These are phyloP conservation scores for Iris pallida DNA, from an alignment of 116 monocot species.

Conservation along the genomic window DNA sequence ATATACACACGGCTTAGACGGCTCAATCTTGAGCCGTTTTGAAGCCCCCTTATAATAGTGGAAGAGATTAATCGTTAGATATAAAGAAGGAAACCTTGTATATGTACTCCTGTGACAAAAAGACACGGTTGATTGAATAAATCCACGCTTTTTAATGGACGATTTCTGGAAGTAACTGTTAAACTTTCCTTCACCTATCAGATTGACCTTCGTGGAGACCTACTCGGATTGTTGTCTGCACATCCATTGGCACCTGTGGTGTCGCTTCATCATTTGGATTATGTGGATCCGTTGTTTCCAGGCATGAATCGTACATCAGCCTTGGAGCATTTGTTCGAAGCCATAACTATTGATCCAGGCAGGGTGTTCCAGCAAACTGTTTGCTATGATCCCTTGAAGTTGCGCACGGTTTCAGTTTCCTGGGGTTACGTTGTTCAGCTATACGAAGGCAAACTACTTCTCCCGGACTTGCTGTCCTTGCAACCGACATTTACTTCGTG, in stretches of 20 bases:
- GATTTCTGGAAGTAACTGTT: too few relatives aligned
- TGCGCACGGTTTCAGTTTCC: slow-evolving; percentile 50
- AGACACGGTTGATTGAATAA: too few relatives aligned
- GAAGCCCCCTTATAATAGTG: too few relatives aligned
- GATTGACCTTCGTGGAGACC: slow-evolving; percentile 75
- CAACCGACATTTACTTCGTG: slow-evolving; percentile 65
- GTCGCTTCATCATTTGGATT: slow-evolving; percentile 85
- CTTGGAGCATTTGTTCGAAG: slow-evolving; percentile 43
- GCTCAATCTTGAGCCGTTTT: too few relatives aligned
- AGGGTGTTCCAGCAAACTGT: slow-evolving; percentile 70
- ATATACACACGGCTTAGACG: too few relatives aligned
- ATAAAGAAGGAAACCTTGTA: too few relatives aligned
- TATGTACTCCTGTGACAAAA: too few relatives aligned
- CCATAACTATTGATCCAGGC: slow-evolving; percentile 45
- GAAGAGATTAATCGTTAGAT: too few relatives aligned
- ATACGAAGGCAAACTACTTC: slow-evolving; percentile 54
- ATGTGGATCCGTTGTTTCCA: slow-evolving; percentile 65
- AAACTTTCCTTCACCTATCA: slow-evolving; percentile 12
- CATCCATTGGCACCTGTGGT: slow-evolving; percentile 66
- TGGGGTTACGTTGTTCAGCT: slow-evolving; percentile 81
- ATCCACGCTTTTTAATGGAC: too few relatives aligned
- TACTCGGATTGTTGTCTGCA: slow-evolving; percentile 56
- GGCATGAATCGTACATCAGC: slow-evolving; percentile 33
- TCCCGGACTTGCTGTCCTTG: slow-evolving; percentile 50
- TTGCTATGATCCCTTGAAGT: slow-evolving; percentile 48